Base-by-base conservation (phyloP, 805 yeast species). In the Sugiyamaella smithiae region DNA sequence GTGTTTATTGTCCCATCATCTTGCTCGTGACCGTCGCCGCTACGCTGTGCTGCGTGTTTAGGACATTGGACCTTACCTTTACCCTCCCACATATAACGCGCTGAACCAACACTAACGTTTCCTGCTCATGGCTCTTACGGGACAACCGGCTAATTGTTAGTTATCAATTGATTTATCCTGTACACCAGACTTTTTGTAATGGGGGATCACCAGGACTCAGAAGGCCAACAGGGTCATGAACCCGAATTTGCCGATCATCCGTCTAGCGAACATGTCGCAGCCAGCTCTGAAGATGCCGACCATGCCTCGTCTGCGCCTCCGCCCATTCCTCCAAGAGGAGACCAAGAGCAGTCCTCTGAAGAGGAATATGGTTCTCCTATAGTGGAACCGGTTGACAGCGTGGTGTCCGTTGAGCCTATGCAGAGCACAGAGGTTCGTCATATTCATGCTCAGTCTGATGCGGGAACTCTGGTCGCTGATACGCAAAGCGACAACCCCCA, bases 301-400 rank as follows among this genome's bases (percentile, higher is more conserved):
- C 26, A 14, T 19, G n/a, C n/a, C n/a, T n/a, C n/a, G n/a, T n/a
- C n/a, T n/a, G n/a, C n/a, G n/a, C n/a, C 38, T 33, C 19, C 19
- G 20, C 32, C 36, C 9, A n/a, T 41, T 16, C 45, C 40, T 43
- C 26, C 44, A 6, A 17, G 47, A 14, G 16, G 28, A 16, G 43
- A 40, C 22, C 26, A 24, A n/a, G 46, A 43, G 29, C 46, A 43
- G n/a, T 16, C 46, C 6, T 40, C 52, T 17, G 51, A 49, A 26
- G 51, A 48, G n/a, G 47, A 43, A 17, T 50, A 42, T 28, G 47
- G 29, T 12, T 47, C 51, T 24, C 52, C 49, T 4, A 35, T 48
- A 20, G 25, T 43, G 22, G 43, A 48, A 32, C 49, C 42, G 5
- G 52, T 33, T 6, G 43, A 25, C 23, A 23, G 45, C 7, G 41